Conservation (phyloP, 2,329 filamentous ascomycete genomes). For the Colletotrichum lindemuthianum region DNA sequence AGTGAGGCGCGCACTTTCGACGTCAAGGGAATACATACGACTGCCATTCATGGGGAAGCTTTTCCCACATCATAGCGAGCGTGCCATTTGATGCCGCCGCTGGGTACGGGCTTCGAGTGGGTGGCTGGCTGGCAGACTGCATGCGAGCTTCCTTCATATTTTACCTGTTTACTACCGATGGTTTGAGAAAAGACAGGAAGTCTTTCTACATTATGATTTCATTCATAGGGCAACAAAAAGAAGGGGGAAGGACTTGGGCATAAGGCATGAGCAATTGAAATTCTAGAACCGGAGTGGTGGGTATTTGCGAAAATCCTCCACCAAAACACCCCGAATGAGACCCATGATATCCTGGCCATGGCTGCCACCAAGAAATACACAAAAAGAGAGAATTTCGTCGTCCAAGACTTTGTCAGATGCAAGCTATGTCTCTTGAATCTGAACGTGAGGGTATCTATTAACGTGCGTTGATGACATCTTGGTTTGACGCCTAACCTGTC, state of each 20-base stretch:
- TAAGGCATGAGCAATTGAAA: constrained; percentile 30
- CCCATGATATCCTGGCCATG: constrained; percentile 23
- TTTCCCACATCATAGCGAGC: constrained; percentile 7
- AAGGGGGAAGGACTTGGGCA: neutral
- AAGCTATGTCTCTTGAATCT: neutral
- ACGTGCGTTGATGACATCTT: no score
- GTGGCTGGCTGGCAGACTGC: constrained; percentile 22
- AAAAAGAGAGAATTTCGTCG: neutral
- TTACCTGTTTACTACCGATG: neutral
- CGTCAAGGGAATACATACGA: no score
- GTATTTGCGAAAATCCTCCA: constrained; percentile 19
- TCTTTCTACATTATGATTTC: neutral
- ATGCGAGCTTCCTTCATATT: constrained; percentile 4
- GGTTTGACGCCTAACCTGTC: no score
- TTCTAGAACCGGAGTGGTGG: constrained; percentile 28
- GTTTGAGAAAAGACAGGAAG: neutral
- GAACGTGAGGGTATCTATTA: no score
- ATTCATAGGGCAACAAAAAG: constrained; percentile 4
- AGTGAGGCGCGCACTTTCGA: neutral
- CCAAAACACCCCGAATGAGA: constrained; percentile 18
- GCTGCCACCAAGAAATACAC: constrained; percentile 4
- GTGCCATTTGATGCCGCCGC: constrained; percentile 5
- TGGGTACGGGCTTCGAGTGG: neutral
- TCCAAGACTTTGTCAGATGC: neutral
- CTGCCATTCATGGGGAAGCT: no score